A percentile compares a stretch with the other conserved stretches of the same genome.
Evolutionary conservation across 805 yeast genomes (phyloP).

Genomic region (Yarrowia bubula): DNA sequence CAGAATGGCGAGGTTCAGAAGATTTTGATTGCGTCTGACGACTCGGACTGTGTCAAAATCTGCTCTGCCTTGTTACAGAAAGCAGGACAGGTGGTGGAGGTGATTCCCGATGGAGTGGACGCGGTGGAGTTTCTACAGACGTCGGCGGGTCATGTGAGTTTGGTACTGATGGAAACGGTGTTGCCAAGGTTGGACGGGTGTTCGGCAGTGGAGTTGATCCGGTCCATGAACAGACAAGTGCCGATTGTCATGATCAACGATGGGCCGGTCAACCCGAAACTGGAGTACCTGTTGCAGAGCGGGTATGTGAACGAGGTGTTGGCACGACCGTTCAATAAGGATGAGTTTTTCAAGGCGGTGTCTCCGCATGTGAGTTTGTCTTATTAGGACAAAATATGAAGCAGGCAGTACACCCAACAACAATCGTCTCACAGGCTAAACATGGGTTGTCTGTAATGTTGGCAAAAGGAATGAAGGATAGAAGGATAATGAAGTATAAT

Average conservation of each 20-base stretch:
- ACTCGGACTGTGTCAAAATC: conserved; percentile 65
- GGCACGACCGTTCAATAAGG: conserved; percentile 91
- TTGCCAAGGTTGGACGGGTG: conserved; percentile 59
- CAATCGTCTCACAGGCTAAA: too few relatives aligned
- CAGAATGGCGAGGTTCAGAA: conserved; percentile 5
- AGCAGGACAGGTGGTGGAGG: conserved; percentile 89
- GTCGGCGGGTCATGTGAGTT: conserved; percentile 61
- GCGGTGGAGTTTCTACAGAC: conserved; percentile 65
- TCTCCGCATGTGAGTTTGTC: conserved; percentile 20
- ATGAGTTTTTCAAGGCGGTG: conserved; percentile 73
- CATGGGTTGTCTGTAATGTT: neutral
- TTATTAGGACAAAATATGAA: too few relatives aligned
- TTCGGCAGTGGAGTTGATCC: conserved; percentile 85
- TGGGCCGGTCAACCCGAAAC: conserved; percentile 39
- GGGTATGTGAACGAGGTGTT: conserved; percentile 79
- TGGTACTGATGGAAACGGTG: conserved; percentile 57
- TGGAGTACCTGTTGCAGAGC: conserved; percentile 15
- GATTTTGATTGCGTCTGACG: conserved; percentile 57
- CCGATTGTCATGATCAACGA: conserved; percentile 68
- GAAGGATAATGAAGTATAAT: conserved; percentile 19
- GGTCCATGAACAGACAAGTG: conserved; percentile 68
- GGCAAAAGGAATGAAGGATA: neutral
- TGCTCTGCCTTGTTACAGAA: conserved; percentile 79
- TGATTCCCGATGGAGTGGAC: conserved; percentile 86
- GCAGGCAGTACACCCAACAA: too few relatives aligned